Evolutionary conservation across 805 yeast genomes (phyloP), one percentile per base, ranked within the genome.

Genomic region (Ogataea paradorogensis): DNA sequence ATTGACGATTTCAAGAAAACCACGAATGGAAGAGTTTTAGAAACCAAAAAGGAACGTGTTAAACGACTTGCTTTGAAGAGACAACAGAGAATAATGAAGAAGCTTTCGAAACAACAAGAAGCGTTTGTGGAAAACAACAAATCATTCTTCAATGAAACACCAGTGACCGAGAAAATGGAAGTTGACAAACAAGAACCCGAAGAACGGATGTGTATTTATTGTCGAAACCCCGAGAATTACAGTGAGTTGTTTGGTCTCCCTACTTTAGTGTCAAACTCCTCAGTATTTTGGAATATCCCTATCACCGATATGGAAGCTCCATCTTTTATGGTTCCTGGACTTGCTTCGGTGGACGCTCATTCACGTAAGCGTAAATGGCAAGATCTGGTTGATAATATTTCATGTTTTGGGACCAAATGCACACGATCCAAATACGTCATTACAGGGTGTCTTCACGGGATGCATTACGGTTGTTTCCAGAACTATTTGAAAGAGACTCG

Each of bases 41-140:
- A 80, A 55, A 71, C 80, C 7, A 80, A 76, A 42, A 53, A 67
- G 25, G 86, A 80, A 27, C 70, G 73, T 33, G 70, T 68, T 42
- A 78, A 71, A 56, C 62, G 81, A 44, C 39, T 74, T n/a, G 85
- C 86, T 2, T 71, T 77, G 42, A 73, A 74, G 45, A 70, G 87
- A 39, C 84, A 78, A 53, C 74, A 73, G 30, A 81, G 73, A 50
- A 70, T 84, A 8, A 55, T 82, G 69, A 73, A 70, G 20, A 81
- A 75, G 52, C 78, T 84, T 69, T 74, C 76, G 15, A 80, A 70
- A 41, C 80, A 75, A 48, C 66, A 78, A 39, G 56, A 61, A 16
- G 57, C 61, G 30, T 77, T 76, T 38, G 56, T 71, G 46, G 62
- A 54, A 23, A 61, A 68, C 16, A 72, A 74, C 44, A 53, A 62